Conservation (phyloP, 164 flowering plant genomes). For the Tetrastigma voinierianum region DNA sequence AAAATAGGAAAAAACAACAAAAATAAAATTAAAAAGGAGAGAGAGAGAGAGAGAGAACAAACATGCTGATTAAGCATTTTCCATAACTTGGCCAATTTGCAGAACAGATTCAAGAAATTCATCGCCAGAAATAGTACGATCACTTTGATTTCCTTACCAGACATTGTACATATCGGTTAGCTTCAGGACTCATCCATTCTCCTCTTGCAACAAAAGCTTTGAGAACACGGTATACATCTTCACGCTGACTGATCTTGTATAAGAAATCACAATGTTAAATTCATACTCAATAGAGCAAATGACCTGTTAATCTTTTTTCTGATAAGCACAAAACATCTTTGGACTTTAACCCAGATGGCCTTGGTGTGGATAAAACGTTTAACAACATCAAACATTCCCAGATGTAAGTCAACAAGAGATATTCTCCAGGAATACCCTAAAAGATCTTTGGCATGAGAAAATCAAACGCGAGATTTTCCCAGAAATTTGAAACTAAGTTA, state of each 20-base stretch:
- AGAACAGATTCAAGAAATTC: not conserved
- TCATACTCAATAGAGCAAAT: not conserved
- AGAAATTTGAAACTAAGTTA: too few species aligned
- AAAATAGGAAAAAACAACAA: too few species aligned
- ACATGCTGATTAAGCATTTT: not conserved
- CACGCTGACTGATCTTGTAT: conserved; percentile 73
- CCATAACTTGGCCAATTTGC: not conserved
- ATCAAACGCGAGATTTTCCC: too few species aligned
- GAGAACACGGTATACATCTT: conserved; percentile 83
- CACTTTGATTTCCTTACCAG: conserved; percentile 46
- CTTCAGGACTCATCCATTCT: conserved; percentile 66
- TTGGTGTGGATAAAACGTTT: not conserved
- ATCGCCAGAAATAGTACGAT: not conserved
- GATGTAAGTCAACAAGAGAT: too few species aligned
- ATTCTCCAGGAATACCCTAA: too few species aligned
- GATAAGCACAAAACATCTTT: not conserved
- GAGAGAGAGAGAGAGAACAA: not conserved
- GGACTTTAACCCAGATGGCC: not conserved
- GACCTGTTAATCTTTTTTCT: not conserved
- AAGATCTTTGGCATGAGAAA: too few species aligned
- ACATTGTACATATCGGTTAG: conserved; percentile 42
- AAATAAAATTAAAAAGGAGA: too few species aligned
- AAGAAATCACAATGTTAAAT: conserved; percentile 22
- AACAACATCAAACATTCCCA: too few species aligned
- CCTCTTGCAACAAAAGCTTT: conserved; percentile 73